A percentile compares a stretch with the other conserved stretches of the same genome.
These are phyloP conservation scores for Sicyos edulis DNA, from an alignment of 306 rosid genomes.

Conservation along the genomic window DNA sequence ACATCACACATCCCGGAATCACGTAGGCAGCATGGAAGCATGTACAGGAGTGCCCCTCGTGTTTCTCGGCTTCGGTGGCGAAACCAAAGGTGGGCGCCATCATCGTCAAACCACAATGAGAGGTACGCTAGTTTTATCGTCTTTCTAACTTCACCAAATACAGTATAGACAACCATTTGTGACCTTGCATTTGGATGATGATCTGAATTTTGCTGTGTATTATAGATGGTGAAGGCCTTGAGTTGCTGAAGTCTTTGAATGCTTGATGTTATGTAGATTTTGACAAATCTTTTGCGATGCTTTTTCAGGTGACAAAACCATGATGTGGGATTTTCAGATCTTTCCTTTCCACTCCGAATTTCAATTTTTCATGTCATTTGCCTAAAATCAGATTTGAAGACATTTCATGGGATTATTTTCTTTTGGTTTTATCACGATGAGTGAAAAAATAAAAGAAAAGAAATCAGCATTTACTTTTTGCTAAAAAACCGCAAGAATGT, in stretches of 20 bases:
- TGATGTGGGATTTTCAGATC: not conserved
- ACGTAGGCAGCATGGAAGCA: constrained; percentile 15
- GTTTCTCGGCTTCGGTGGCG: constrained; percentile 36
- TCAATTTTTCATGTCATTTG: not conserved
- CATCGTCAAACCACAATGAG: not conserved
- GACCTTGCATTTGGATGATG: not conserved
- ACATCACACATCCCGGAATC: not conserved
- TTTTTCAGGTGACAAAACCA: constrained; percentile 9
- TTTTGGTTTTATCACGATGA: not conserved
- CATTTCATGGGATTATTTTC: constrained; percentile 3
- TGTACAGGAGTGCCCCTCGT: not conserved
- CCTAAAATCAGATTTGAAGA: constrained; percentile 5
- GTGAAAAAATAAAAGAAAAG: not conserved
- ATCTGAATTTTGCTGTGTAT: not conserved
- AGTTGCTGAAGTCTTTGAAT: not conserved
- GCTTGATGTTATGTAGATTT: not conserved
- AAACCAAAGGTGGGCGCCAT: constrained; percentile 43
- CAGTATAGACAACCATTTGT: not conserved
- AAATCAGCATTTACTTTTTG: not conserved
- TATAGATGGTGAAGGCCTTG: not conserved
- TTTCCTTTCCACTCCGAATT: constrained; percentile 1
- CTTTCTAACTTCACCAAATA: not conserved
- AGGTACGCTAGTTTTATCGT: not conserved
- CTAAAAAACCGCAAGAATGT: not conserved
- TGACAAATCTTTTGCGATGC: not conserved